Evolutionary conservation across 306 rosid genomes (phyloP), one percentile per base, ranked within the genome.

Genomic region (Sicyos edulis): DNA sequence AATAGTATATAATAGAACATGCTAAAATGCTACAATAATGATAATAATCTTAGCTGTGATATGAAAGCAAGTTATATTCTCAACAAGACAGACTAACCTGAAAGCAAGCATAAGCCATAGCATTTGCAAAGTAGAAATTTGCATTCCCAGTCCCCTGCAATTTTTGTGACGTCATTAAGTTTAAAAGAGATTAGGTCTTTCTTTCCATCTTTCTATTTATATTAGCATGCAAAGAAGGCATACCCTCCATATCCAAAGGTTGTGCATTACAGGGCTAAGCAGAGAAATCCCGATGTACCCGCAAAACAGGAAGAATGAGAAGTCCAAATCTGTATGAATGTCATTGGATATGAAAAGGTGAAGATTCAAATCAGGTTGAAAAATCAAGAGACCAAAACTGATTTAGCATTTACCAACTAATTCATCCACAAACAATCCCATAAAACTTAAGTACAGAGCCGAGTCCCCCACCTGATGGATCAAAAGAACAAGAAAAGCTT

Each of bases 171-270:
- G 40, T 20, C 49, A 37, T 68, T 59, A 14, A 54, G 74, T 55
- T 32, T 63, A 71, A 53, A 76, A 60, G 47, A 19, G 51, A 76
- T 65, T 3, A 42, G 17, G 12, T 56, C 44, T 15, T n/a, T n/a
- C n/a, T n/a, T 57, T 19, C 2, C 49, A 10, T 70, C 55, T 45
- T 54, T 65, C 17, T 54, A 32, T 49, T 77, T 40, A 78, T 67
- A 79, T 49, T 54, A 77, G 75, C 54, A 49, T 42, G 58, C 79
- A 71, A 76, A 59, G 60, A 58, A 26, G 56, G 42, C 88, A 75
- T 90, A 92, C 98, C 90, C 96, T 83, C 98, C 98, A 92, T 82
- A 90, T 92, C 98, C 98, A 92, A 73, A 42, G 84, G 81, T 92
- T 92, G 90, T 92, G 98, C 98, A 92, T 92, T 80, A 92, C 96